These are phyloP conservation scores for Lunasporangiospora selenospora DNA, from an alignment of 192 early-diverging fungal species.

Conservation along the genomic window DNA sequence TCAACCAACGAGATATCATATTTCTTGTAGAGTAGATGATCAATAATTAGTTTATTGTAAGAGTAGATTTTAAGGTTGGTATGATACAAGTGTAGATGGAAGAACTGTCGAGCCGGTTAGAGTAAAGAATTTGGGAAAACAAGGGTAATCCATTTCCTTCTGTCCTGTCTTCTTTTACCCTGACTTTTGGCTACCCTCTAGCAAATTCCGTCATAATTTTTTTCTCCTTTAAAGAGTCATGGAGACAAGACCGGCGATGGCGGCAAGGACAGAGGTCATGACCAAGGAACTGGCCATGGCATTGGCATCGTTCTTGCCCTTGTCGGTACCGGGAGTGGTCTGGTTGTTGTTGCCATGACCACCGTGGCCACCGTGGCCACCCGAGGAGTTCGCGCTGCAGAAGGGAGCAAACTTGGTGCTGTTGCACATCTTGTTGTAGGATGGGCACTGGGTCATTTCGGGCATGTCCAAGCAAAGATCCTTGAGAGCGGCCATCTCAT, in stretches of 20 bases:
- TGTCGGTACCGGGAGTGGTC: too few species aligned
- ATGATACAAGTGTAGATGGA: too few species aligned
- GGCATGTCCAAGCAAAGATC: constrained; percentile 44
- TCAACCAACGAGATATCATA: too few species aligned
- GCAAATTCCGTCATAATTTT: too few species aligned
- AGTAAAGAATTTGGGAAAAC: too few species aligned
- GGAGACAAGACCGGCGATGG: constrained; percentile 3
- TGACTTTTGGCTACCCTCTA: too few species aligned
- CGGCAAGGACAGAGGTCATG: constrained; percentile 14
- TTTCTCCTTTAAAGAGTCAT: constrained; percentile 20
- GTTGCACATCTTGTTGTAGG: constrained; percentile 40
- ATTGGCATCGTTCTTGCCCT: constrained; percentile 2
- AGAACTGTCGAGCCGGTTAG: too few species aligned
- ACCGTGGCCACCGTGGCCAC: constrained; percentile 15
- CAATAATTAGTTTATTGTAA: too few species aligned
- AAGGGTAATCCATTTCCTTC: too few species aligned
- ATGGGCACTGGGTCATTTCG: constrained; percentile 38
- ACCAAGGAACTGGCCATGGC: constrained; percentile 5
- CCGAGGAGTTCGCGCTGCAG: constrained; percentile 11
- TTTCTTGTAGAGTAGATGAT: too few species aligned
- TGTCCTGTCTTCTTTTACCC: too few species aligned
- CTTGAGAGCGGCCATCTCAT: constrained; percentile 41
- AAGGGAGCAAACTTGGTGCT: constrained; percentile 39
- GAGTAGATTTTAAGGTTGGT: too few species aligned
- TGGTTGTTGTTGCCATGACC: constrained; percentile 10